Evolutionary conservation across 352 stramenopile genomes (phyloP).

Genomic region (Globisporangium megalacanthum): DNA sequence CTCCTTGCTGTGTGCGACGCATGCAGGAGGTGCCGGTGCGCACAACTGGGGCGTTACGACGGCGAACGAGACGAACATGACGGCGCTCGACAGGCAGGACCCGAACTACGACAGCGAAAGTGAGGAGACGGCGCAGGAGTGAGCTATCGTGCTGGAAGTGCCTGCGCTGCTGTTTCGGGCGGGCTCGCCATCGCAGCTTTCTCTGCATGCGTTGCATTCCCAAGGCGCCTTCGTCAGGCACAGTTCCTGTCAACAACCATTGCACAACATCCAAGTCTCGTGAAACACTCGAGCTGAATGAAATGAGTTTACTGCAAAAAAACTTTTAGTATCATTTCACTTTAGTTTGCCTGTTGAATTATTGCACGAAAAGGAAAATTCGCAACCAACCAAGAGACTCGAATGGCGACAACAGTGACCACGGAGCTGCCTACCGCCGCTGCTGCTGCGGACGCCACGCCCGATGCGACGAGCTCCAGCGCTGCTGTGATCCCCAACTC

Average conservation of each 20-base stretch:
- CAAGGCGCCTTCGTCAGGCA: no score
- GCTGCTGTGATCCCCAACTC: conserved; percentile 37
- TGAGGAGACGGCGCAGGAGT: conserved; percentile 20
- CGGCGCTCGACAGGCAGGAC: conserved; percentile 58
- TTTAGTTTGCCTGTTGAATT: no score
- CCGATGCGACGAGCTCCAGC: background rate
- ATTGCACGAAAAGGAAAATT: background rate
- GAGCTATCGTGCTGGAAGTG: background rate
- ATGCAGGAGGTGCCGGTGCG: conserved; percentile 60
- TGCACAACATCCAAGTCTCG: no score
- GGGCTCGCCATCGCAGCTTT: no score
- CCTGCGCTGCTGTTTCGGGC: background rate
- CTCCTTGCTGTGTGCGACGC: no score
- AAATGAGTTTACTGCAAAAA: no score
- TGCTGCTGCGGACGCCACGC: background rate
- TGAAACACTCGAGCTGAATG: no score
- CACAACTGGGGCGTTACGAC: conserved; percentile 76
- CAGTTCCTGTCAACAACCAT: no score
- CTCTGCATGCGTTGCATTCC: no score
- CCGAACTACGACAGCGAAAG: conserved; percentile 75
- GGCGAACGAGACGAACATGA: conserved; percentile 29
- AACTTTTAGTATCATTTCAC: no score
- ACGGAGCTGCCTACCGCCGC: background rate
- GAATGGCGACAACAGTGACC: background rate
- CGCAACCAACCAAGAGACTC: background rate